Percentiles rank a stretch among this genome's conserved stretches.
Evolutionary conservation across 352 stramenopile genomes (phyloP).

Genomic region (Phytophthora uliginosa): DNA sequence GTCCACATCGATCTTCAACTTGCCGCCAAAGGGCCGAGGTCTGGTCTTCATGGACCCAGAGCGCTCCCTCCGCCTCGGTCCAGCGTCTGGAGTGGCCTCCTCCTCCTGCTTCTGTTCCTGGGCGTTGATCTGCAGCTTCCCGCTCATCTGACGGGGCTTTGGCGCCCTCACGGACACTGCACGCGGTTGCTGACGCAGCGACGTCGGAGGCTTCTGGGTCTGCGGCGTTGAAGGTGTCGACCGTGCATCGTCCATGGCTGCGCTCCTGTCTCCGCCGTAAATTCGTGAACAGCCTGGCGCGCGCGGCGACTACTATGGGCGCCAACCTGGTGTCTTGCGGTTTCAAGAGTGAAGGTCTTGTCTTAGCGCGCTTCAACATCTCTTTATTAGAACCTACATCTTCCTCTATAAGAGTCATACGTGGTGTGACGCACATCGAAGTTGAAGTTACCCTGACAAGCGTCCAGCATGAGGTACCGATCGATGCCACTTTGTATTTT

Average conservation of each 20-base stretch:
- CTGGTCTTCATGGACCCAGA: conserved; percentile 17
- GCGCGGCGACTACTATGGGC: background rate
- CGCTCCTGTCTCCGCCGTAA: background rate
- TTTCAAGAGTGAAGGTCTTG: conserved; percentile 32
- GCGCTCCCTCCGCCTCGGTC: conserved; percentile 9
- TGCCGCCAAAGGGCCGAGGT: conserved; percentile 29
- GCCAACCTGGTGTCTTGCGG: background rate
- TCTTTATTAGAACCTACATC: conserved; percentile 27
- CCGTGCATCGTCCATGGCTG: conserved; percentile 8
- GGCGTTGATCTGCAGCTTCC: conserved; percentile 8
- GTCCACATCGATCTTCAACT: conserved; percentile 61
- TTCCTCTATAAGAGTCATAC: conserved; percentile 26
- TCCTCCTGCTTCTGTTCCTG: conserved; percentile 18
- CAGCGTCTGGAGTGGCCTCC: background rate
- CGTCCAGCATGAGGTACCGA: background rate
- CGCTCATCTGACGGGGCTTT: conserved; percentile 15
- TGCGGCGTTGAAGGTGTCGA: background rate
- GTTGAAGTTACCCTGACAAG: conserved; percentile 29
- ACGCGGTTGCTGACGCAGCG: conserved; percentile 14
- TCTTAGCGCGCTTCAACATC: conserved; percentile 30
- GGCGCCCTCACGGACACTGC: conserved; percentile 14
- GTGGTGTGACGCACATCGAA: conserved; percentile 26
- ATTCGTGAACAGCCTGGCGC: background rate
- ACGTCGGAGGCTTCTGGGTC: background rate
- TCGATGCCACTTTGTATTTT: conserved; percentile 4